A percentile compares a stretch with the other conserved stretches of the same genome.
These are phyloP conservation scores for Aspergillus sp. DNA, from an alignment of 2,329 filamentous ascomycete species.

Conservation along the genomic window DNA sequence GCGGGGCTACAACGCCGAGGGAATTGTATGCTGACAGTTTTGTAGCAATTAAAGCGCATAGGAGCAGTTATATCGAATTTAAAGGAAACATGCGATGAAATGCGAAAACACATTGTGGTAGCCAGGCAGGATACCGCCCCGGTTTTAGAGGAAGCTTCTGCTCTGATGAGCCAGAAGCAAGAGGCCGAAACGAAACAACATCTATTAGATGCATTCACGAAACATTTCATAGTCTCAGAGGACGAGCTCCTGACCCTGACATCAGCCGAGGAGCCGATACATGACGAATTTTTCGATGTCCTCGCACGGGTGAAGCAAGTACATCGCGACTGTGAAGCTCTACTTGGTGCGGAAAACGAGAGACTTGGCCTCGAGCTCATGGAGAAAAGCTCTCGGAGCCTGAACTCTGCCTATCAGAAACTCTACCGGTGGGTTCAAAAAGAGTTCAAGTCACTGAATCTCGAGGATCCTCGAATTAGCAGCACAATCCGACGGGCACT, in stretches of 20 bases:
- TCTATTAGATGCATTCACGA: constrained; percentile 72
- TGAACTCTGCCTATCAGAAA: constrained; percentile 92
- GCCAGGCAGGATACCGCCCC: constrained; percentile 73
- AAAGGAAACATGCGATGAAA: constrained; percentile 76
- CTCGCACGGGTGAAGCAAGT: constrained; percentile 82
- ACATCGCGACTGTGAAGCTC: constrained; percentile 80
- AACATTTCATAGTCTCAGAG: constrained; percentile 82
- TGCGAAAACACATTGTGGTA: constrained; percentile 74
- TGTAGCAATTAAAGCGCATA: constrained; percentile 81
- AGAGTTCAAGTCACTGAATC: constrained; percentile 86
- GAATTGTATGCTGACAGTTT: neutral
- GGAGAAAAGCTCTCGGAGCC: constrained; percentile 81
- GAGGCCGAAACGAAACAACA: constrained; percentile 78
- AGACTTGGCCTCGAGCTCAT: constrained; percentile 85
- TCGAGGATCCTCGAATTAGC: constrained; percentile 92
- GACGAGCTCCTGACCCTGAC: constrained; percentile 76
- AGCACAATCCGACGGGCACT: constrained; percentile 79
- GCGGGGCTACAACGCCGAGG: neutral
- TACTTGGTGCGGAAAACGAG: constrained; percentile 89
- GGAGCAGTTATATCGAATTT: constrained; percentile 74
- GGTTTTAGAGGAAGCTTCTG: constrained; percentile 73
- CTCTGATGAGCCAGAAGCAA: constrained; percentile 69
- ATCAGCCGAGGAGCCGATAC: constrained; percentile 75
- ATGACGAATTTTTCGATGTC: constrained; percentile 79
- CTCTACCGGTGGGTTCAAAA: constrained; percentile 93